Base-by-base conservation (phyloP, 208 protist species). In the Leishmania amazonensis region DNA sequence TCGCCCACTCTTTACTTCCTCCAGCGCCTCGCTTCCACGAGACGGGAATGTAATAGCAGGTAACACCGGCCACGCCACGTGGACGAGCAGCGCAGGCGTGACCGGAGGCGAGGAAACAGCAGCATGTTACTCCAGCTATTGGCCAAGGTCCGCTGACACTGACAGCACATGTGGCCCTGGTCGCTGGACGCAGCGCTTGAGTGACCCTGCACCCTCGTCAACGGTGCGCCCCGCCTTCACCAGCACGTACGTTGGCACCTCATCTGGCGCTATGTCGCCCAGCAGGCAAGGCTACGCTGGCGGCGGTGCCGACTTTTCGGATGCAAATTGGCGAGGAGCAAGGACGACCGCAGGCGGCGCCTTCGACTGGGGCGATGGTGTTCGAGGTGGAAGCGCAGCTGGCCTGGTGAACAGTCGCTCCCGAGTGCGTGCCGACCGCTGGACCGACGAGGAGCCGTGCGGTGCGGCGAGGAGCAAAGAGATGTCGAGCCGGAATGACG, bases 371-470 rank as follows among this genome's bases (percentile, higher is more conserved):
- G 70, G 40, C n/a, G 45, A 19, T 31, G 45, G 54, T 53, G 45
- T 9, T 74, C 21, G 60, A 38, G 51, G 24, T 2, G 40, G 40
- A 28, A 4, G 38, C 19, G 21, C 47, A 1, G 77, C 31, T 31
- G 83, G 83, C 3, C 75, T 86, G 1, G 83, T 86, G 21, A 77
- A 75, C 57, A 86, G 83, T 68, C 83, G 83, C 75, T 83, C 78
- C 19, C 72, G 83, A 24, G 83, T 58, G 11, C 78, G 83, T 38
- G 73, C 47, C 0, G 78, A 86, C 78, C 78, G 79, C 74, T 86
- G 83, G 83, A 86, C 83, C 21, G 83, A 83, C 54, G 82, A 85
- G 40, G 47, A 53, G 17, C 11, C n/a, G 40, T 51, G 40, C 19
- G 40, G 57, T 15, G 21, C 1, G 24, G 40, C 17, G 53, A 49